Base-by-base conservation (phyloP, 208 protist genomes). In the Angomonas deanei region DNA sequence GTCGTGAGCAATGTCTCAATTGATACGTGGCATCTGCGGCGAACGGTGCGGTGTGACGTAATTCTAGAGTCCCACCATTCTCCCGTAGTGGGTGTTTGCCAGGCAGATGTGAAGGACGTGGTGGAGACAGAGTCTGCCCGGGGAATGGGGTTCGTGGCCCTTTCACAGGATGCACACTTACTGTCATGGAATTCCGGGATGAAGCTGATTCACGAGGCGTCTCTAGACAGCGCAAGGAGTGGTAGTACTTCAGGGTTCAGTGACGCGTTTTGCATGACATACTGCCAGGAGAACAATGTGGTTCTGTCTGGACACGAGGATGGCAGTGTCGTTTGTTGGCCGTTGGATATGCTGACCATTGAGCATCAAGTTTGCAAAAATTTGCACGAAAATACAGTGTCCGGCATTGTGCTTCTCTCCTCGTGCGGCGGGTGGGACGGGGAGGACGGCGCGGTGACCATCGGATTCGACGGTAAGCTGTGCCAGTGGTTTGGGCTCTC, bases 401-500 rank as follows among this genome's bases (percentile, higher is more conserved):
- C 42, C 3, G 42, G 42, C 5, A 13, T 50, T 10, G 19, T 23
- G 5, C 17, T 50, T 10, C 4, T 50, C 17, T 10, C 13, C 17
- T 66, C 15, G n/a, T n/a, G n/a, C n/a, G n/a, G n/a, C 24, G 34
- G 15, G 21, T 26, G 33, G 26, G 54, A 56, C 15, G 33, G 54
- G 10, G 64, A 56, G 6, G 70, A 71, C 31, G 59, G 72, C 15
- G 50, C 86, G 30, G 64, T 73, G 10, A 81, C 83, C 11, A 61
- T 79, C n/a, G 70, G 70, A 21, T 90, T 78, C 58, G 83, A 90
- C 54, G 83, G 83, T 1, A 65, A 67, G 39, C 47, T 90, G 13
- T 64, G 53, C 11, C 19, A 80, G 11, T 86, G 79, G 83, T 65
- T 49, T 38, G 23, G 61, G 31, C 38, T 64, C 21, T 55, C 66